Evolutionary conservation across 2,329 filamentous ascomycete genomes (phyloP).

Genomic region (Bipolaris zeicola): DNA sequence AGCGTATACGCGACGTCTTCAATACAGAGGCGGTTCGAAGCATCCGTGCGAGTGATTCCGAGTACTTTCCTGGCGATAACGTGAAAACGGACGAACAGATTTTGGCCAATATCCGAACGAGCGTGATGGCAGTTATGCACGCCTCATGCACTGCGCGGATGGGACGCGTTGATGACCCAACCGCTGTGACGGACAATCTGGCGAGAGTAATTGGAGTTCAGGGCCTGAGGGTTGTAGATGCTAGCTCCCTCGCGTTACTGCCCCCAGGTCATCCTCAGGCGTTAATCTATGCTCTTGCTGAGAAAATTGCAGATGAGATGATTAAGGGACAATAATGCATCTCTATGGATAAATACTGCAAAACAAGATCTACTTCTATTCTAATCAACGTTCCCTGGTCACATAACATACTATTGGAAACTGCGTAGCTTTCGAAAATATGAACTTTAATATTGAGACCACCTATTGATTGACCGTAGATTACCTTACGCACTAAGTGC

Average conservation of each 20-base stretch:
- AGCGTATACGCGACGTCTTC: constrained; percentile 38
- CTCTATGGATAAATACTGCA: too few relatives aligned
- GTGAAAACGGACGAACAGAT: constrained; percentile 37
- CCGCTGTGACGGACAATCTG: constrained; percentile 44
- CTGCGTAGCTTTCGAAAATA: too few relatives aligned
- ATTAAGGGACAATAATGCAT: not conserved
- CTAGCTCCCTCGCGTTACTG: constrained; percentile 38
- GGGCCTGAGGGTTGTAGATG: constrained; percentile 45
- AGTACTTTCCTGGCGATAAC: constrained; percentile 33
- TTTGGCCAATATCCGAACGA: constrained; percentile 18
- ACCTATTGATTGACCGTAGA: too few relatives aligned
- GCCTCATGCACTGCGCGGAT: constrained; percentile 36
- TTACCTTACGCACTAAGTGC: too few relatives aligned
- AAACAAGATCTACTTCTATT: too few relatives aligned
- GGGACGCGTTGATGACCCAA: constrained; percentile 36
- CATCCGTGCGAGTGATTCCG: constrained; percentile 10
- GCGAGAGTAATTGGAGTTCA: constrained; percentile 43
- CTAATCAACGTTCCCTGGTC: too few relatives aligned
- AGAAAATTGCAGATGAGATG: not conserved
- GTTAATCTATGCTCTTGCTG: not conserved
- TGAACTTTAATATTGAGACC: too few relatives aligned
- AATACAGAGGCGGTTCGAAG: constrained; percentile 24
- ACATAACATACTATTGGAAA: too few relatives aligned
- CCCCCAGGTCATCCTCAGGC: constrained; percentile 44
- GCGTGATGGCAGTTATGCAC: constrained; percentile 32